Percentiles rank a stretch among this genome's conserved stretches.
phyloP scores from a whole-genome alignment of 345 rosid species.

The Moringa oleifera region DNA sequence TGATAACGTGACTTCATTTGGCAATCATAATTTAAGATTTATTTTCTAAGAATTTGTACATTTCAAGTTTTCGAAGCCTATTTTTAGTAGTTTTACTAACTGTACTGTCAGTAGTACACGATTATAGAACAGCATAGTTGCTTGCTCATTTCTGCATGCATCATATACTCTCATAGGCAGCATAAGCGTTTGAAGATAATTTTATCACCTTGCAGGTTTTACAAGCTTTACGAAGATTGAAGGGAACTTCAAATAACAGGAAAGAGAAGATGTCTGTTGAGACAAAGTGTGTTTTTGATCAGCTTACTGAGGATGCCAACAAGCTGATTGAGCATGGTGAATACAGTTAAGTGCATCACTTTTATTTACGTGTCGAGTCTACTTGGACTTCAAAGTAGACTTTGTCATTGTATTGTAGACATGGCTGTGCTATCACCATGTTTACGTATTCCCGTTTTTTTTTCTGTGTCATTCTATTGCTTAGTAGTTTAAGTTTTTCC shows the following conservation, averaged over 20 bases:
- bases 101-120: no score
- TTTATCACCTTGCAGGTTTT: constrained; percentile 47
- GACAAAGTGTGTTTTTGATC: constrained; percentile 79
- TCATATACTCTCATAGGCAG: no score
- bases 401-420: neutral
- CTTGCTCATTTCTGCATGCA: no score
- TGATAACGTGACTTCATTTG: no score
- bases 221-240: constrained; percentile 85
- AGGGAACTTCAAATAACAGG: constrained; percentile 67
- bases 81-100: no score
- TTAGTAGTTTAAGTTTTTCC: constrained; percentile 7
- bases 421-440: neutral
- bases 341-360: constrained; percentile 57
- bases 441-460: neutral
- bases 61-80: no score
- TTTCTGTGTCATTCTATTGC: neutral
- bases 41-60: no score
- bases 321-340: constrained; percentile 82
- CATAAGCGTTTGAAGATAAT: constrained; percentile 4
- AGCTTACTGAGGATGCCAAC: constrained; percentile 94
- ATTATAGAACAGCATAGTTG: no score
- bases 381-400: neutral
- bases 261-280: constrained; percentile 85
- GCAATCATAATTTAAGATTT: no score
- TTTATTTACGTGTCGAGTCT: neutral